Evolutionary conservation across 495 filamentous ascomycete species (phyloP).

Genomic region (Letharia columbiana): DNA sequence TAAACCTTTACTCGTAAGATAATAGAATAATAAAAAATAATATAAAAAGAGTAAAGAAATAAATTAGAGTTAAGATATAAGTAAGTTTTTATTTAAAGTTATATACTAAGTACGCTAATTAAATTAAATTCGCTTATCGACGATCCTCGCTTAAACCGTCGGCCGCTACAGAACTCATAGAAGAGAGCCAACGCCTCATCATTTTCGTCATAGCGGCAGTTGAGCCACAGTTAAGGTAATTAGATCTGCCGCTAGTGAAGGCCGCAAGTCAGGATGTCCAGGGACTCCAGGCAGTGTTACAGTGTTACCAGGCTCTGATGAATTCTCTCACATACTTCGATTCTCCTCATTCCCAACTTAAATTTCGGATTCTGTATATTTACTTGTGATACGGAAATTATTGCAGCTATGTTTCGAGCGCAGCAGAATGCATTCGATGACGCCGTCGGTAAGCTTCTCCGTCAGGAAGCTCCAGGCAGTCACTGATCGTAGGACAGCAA

Average conservation of each 20-base stretch:
- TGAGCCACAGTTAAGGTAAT: slow-evolving; percentile 3
- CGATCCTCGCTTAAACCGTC: too few species aligned
- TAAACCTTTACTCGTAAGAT: too few species aligned
- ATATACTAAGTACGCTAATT: too few species aligned
- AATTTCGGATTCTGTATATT: not conserved
- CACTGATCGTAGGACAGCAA: slow-evolving; percentile 50
- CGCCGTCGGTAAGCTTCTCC: slow-evolving; percentile 56
- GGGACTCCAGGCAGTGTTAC: too few species aligned
- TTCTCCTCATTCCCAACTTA: not conserved
- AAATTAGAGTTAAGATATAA: too few species aligned
- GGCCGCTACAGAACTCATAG: too few species aligned
- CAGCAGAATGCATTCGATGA: slow-evolving; percentile 77
- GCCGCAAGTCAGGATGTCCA: not conserved
- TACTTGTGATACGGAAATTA: not conserved
- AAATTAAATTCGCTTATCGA: too few species aligned
- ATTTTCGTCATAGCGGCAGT: slow-evolving; percentile 14
- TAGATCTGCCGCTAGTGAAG: slow-evolving; percentile 8
- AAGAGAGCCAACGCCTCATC: not conserved
- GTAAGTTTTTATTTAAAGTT: too few species aligned
- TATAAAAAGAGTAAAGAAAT: too few species aligned
- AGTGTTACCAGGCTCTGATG: not conserved
- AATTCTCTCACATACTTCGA: not conserved
- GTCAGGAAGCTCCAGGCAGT: slow-evolving; percentile 13
- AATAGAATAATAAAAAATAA: too few species aligned
- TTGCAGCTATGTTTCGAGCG: slow-evolving; percentile 58